Conservation (phyloP, 2,329 filamentous ascomycete genomes). For the Thelonectria rubi region DNA sequence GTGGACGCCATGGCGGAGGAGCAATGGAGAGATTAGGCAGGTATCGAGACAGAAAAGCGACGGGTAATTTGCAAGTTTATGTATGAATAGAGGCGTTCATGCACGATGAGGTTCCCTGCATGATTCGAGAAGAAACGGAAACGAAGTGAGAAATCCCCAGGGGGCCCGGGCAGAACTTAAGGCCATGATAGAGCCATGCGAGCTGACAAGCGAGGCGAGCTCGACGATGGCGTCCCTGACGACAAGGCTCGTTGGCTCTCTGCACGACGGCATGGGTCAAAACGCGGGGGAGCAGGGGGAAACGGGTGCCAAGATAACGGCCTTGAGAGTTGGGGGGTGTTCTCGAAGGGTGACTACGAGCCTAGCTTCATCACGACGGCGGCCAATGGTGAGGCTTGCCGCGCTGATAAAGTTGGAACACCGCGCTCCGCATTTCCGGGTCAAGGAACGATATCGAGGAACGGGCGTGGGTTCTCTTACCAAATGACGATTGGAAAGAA, state of each 20-base stretch:
- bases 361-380: conserved; percentile 2
- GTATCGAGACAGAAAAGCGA: neutral
- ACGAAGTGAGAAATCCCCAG: conserved; percentile 3
- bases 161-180: conserved; percentile 20
- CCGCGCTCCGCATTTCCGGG: conserved; percentile 25
- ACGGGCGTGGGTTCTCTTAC: neutral
- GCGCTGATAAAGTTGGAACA: conserved; percentile 22
- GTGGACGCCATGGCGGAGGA: conserved; percentile 24
- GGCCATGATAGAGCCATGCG: neutral
- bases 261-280: conserved; percentile 15
- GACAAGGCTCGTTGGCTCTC: conserved; percentile 12
- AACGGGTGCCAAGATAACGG: conserved; percentile 15
- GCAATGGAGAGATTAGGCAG: conserved; percentile 2
- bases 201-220: neutral
- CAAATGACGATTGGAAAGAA: conserved; percentile 17
- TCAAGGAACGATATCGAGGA: conserved; percentile 1
- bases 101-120: conserved; percentile 15
- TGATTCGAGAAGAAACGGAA: conserved; percentile 12
- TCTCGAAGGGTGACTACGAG: conserved; percentile 16
- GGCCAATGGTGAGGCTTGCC: conserved; percentile 23
- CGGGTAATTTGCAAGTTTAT: conserved; percentile 2
- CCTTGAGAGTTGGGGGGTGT: conserved; percentile 11
- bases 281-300: conserved; percentile 26
- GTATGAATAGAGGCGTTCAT: conserved; percentile 17
- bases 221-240: conserved; percentile 5